Conservation (phyloP, 495 filamentous ascomycete species). For the Emericellopsis terricola region DNA sequence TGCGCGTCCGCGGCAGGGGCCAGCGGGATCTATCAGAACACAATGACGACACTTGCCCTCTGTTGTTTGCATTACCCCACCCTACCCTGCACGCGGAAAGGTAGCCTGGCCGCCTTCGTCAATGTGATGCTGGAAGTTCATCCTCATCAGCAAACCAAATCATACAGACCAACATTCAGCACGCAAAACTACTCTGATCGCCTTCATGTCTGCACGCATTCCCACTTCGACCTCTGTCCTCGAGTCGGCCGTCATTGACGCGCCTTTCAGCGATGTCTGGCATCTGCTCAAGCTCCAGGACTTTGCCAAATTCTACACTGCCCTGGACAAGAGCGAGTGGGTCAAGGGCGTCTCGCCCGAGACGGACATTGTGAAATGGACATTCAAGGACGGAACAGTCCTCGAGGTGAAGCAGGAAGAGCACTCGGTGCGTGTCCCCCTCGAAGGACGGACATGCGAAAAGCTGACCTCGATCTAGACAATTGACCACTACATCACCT, state of each 20-base stretch:
- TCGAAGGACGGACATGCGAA: not conserved
- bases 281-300: slow-evolving; percentile 47
- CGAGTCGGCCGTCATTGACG: slow-evolving; percentile 46
- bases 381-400: slow-evolving; percentile 41
- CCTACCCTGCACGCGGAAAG: too few species aligned
- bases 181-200: too few species aligned
- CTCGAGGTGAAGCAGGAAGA: slow-evolving; percentile 56
- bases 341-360: slow-evolving; percentile 40
- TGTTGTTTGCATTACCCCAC: too few species aligned
- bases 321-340: slow-evolving; percentile 32
- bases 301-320: slow-evolving; percentile 42
- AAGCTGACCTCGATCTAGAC: slow-evolving; percentile 19
- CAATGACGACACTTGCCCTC: too few species aligned
- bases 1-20: too few species aligned
- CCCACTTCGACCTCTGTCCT: slow-evolving; percentile 44
- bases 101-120: too few species aligned
- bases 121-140: too few species aligned
- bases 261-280: slow-evolving; percentile 43
- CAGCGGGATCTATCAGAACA: too few species aligned
- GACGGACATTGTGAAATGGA: slow-evolving; percentile 46
- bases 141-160: too few species aligned
- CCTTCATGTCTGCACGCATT: slow-evolving; percentile 29
- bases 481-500: slow-evolving; percentile 54
- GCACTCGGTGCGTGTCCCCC: slow-evolving; percentile 32
- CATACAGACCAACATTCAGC: too few species aligned